Conservation (phyloP, 2,329 filamentous ascomycete species). For the Xylariaceae sp. region DNA sequence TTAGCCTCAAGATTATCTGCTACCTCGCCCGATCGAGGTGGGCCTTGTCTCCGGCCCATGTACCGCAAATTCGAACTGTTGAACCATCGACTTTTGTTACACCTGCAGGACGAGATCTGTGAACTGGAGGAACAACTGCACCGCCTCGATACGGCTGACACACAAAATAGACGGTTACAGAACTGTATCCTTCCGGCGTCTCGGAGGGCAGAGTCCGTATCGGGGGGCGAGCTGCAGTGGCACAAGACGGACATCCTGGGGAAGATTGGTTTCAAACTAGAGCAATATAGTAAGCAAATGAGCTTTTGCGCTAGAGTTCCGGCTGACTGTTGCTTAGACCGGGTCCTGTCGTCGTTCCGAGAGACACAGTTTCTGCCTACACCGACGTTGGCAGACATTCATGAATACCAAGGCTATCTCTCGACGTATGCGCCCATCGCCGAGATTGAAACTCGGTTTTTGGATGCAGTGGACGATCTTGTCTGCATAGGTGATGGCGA, state of each 20-base stretch:
- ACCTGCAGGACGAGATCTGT: conserved; percentile 83
- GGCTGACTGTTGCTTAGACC: conserved; percentile 48
- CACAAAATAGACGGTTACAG: conserved; percentile 51
- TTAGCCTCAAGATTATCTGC: conserved; percentile 61
- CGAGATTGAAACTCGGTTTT: conserved; percentile 64
- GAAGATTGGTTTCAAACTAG: conserved; percentile 68
- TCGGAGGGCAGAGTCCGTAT: conserved; percentile 60
- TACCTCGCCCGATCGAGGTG: conserved; percentile 34
- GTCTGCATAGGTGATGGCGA: conserved; percentile 47
- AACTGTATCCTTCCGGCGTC: conserved; percentile 62
- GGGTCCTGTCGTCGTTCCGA: conserved; percentile 64
- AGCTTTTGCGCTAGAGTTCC: background rate
- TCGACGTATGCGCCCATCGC: conserved; percentile 59
- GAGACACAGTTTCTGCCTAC: conserved; percentile 55
- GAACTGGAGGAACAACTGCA: conserved; percentile 82
- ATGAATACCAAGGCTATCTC: conserved; percentile 60
- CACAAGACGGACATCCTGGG: conserved; percentile 66
- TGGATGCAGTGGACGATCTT: conserved; percentile 61
- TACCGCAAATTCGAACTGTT: conserved; percentile 84
- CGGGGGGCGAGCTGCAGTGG: conserved; percentile 63
- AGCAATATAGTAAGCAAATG: conserved; percentile 66
- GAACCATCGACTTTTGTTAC: conserved; percentile 81
- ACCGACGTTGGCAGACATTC: conserved; percentile 58
- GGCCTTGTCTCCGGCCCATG: conserved; percentile 57
- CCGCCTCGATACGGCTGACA: conserved; percentile 66